These are phyloP conservation scores for Urochloa ruziziensis DNA, from an alignment of 176 grass and related monocot species.

Conservation along the genomic window DNA sequence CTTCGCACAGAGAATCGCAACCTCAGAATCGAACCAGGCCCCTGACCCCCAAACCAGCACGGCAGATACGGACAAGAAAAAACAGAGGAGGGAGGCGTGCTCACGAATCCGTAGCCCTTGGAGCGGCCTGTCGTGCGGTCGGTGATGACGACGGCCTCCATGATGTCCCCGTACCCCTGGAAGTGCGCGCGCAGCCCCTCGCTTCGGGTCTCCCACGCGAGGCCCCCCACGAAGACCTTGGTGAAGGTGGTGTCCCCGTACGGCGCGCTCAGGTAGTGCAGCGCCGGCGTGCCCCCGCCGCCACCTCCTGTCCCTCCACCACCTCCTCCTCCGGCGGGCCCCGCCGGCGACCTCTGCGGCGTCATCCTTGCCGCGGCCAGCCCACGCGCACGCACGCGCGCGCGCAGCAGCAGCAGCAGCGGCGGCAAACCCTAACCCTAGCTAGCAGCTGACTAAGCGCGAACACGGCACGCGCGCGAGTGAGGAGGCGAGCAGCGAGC, in stretches of 20 bases:
- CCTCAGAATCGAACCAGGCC: not conserved
- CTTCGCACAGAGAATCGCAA: not conserved
- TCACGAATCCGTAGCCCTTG: slow-evolving; percentile 77
- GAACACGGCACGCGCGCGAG: not conserved
- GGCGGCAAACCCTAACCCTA: slow-evolving; percentile 59
- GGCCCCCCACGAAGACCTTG: slow-evolving; percentile 71
- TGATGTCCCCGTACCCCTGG: slow-evolving; percentile 51
- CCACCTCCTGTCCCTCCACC: not conserved
- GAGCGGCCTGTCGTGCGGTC: slow-evolving; percentile 64
- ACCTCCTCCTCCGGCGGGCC: not conserved
- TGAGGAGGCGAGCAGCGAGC: not conserved
- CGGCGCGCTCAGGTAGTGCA: slow-evolving; percentile 67
- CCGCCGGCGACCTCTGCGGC: slow-evolving; percentile 46
- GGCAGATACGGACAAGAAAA: not conserved
- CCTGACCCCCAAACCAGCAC: not conserved
- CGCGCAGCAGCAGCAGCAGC: not conserved
- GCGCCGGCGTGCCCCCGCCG: slow-evolving; percentile 30
- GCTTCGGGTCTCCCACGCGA: slow-evolving; percentile 72
- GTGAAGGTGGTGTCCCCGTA: slow-evolving; percentile 70
- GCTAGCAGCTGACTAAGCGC: not conserved
- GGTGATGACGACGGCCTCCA: slow-evolving; percentile 77
- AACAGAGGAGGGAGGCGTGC: not conserved
- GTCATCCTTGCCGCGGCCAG: slow-evolving; percentile 34
- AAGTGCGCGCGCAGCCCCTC: slow-evolving; percentile 64
- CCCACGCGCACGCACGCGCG: slow-evolving; percentile 33